Conservation (phyloP, 441 rosid genomes). For the Aquilaria agallochum region DNA sequence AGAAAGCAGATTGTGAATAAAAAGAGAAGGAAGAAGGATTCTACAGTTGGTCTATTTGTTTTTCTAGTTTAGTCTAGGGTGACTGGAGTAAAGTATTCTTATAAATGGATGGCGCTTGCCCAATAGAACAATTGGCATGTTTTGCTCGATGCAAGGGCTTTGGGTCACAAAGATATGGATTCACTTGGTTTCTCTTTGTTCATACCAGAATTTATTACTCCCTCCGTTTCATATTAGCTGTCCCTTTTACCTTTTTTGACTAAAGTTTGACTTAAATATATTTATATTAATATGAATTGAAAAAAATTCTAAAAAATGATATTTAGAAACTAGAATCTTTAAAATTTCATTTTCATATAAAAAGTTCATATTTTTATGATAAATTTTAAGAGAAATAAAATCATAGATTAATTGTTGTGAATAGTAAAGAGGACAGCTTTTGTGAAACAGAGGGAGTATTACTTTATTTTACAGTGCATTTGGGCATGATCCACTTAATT, state of each 20-base stretch:
- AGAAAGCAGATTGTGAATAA: conserved; percentile 78
- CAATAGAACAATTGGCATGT: conserved; percentile 98
- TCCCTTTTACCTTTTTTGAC: too few relatives aligned
- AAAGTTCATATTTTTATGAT: too few relatives aligned
- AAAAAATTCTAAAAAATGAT: too few relatives aligned
- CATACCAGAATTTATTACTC: conserved; percentile 78
- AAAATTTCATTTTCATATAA: too few relatives aligned
- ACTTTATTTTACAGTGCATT: conserved; percentile 92
- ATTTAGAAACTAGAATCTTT: too few relatives aligned
- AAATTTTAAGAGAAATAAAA: too few relatives aligned
- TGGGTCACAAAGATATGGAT: conserved; percentile 99
- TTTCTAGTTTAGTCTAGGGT: conserved; percentile 98
- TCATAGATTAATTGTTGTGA: too few relatives aligned
- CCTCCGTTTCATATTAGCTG: too few relatives aligned
- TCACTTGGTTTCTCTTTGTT: conserved; percentile 91
- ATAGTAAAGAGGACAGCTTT: too few relatives aligned
- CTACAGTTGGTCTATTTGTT: conserved; percentile 87
- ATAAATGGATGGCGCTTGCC: conserved; percentile 99
- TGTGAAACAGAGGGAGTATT: conserved; percentile 9
- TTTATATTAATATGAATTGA: too few relatives aligned
- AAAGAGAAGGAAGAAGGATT: conserved; percentile 91
- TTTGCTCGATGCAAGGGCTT: conserved; percentile 91
- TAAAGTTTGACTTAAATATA: too few relatives aligned
- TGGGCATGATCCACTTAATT: conserved; percentile 90
- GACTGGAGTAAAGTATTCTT: conserved; percentile 89